Percentiles rank a stretch among this genome's conserved stretches.
Conservation (phyloP, 495 filamentous ascomycete species). For the Cercophora scortea region DNA sequence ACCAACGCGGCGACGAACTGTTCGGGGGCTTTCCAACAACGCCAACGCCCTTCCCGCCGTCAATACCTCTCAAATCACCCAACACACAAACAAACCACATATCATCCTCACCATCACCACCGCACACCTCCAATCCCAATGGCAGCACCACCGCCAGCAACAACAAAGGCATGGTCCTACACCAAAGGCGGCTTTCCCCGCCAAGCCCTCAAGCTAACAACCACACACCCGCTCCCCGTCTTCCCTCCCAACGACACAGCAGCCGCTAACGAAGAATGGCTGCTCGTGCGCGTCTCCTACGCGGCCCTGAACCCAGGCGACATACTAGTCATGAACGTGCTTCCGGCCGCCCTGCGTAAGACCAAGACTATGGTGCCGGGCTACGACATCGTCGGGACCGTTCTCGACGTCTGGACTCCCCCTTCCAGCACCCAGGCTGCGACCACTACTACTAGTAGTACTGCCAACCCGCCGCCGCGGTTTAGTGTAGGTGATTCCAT, state of each 20-base stretch:
- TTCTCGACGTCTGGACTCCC: slow-evolving; percentile 15
- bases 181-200: slow-evolving; percentile 9
- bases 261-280: slow-evolving; percentile 8
- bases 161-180: slow-evolving; percentile 16
- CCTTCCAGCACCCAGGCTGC: not conserved
- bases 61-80: too few relatives aligned
- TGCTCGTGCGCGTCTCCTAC: slow-evolving; percentile 30
- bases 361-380: slow-evolving; percentile 22
- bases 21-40: too few relatives aligned
- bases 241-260: not conserved
- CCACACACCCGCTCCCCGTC: slow-evolving; percentile 14
- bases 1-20: too few relatives aligned
- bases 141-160: slow-evolving; percentile 2
- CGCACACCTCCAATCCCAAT: not conserved
- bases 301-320: slow-evolving; percentile 34
- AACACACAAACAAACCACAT: too few relatives aligned
- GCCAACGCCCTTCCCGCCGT: too few relatives aligned
- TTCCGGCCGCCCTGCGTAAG: slow-evolving; percentile 25
- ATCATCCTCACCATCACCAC: too few relatives aligned
- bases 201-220: slow-evolving; percentile 9
- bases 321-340: slow-evolving; percentile 23
- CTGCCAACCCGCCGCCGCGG: not conserved
- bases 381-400: slow-evolving; percentile 30
- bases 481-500: slow-evolving; percentile 21
- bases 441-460: not conserved